These are phyloP conservation scores for Cardamine chenopodiifolia DNA, from an alignment of 345 rosid genomes.

Conservation along the genomic window DNA sequence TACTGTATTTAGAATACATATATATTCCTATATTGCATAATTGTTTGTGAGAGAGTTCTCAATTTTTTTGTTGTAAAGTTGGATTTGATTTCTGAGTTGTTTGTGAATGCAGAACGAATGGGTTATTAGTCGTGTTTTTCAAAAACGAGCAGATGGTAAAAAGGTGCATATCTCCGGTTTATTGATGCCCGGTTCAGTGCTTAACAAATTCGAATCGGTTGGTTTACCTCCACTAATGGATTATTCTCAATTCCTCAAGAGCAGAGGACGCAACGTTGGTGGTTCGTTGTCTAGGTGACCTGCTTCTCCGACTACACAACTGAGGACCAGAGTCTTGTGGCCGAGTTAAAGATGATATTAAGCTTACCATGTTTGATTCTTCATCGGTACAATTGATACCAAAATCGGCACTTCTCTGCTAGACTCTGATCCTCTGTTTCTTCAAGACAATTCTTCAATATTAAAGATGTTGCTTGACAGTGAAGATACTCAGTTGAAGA, in stretches of 20 bases:
- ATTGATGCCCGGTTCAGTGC: slow-evolving; percentile 33
- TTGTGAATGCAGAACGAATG: slow-evolving; percentile 63
- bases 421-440: slow-evolving; percentile 40
- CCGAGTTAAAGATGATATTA: slow-evolving; percentile 39
- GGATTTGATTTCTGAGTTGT: neutral
- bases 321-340: slow-evolving; percentile 38
- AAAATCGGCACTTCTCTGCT: slow-evolving; percentile 30
- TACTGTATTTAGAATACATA: no score
- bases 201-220: slow-evolving; percentile 25
- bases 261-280: slow-evolving; percentile 20
- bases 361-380: slow-evolving; percentile 33
- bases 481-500: slow-evolving; percentile 26
- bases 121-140: slow-evolving; percentile 71
- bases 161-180: slow-evolving; percentile 51
- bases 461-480: slow-evolving; percentile 52
- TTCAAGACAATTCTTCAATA: slow-evolving; percentile 52
- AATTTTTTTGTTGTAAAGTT: neutral
- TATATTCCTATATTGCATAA: neutral
- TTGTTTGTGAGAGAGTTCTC: neutral
- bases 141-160: slow-evolving; percentile 57
- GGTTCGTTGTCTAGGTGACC: slow-evolving; percentile 56
- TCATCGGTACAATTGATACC: slow-evolving; percentile 47
- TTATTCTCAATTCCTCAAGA: slow-evolving; percentile 40
- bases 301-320: slow-evolving; percentile 64
- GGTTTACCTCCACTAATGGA: slow-evolving; percentile 65